Percentiles rank a stretch among this genome's conserved stretches.
phyloP scores from a whole-genome alignment of 2,329 filamentous ascomycete species.

The Colletotrichum magnum region DNA sequence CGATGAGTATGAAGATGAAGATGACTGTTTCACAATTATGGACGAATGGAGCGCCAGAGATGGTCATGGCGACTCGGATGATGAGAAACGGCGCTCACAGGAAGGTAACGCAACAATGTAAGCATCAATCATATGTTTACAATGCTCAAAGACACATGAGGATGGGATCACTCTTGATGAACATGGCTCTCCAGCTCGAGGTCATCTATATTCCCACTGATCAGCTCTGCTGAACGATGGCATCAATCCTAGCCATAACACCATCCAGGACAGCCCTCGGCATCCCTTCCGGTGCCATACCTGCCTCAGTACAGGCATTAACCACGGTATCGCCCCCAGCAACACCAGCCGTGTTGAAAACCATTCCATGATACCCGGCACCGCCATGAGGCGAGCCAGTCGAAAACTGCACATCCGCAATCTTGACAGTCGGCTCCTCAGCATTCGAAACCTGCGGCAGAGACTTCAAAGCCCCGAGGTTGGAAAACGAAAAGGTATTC shows the following conservation, averaged over 20 bases:
- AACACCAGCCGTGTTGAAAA: conserved; percentile 34
- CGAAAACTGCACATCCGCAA: conserved; percentile 41
- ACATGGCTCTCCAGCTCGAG: too few relatives aligned
- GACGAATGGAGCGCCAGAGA: too few relatives aligned
- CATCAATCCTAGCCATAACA: conserved; percentile 27
- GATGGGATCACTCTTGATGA: too few relatives aligned
- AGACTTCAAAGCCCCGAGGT: conserved; percentile 33
- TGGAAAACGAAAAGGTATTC: conserved; percentile 39
- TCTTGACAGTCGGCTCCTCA: conserved; percentile 18
- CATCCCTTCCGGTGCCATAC: conserved; percentile 32
- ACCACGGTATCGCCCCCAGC: conserved; percentile 33
- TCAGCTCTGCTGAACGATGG: neutral
- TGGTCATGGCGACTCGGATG: too few relatives aligned
- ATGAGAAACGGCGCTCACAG: too few relatives aligned
- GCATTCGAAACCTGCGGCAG: neutral
- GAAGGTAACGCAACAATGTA: too few relatives aligned
- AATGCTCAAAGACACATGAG: too few relatives aligned
- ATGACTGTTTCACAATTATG: too few relatives aligned
- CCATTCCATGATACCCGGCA: conserved; percentile 34
- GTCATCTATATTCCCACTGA: neutral
- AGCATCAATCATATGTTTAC: too few relatives aligned
- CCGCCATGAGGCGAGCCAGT: conserved; percentile 22
- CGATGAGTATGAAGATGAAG: too few relatives aligned
- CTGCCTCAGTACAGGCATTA: conserved; percentile 37
- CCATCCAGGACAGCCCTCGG: conserved; percentile 20